phyloP scores from a whole-genome alignment of 495 filamentous ascomycete species.

The Pseudevernia furfuracea region DNA sequence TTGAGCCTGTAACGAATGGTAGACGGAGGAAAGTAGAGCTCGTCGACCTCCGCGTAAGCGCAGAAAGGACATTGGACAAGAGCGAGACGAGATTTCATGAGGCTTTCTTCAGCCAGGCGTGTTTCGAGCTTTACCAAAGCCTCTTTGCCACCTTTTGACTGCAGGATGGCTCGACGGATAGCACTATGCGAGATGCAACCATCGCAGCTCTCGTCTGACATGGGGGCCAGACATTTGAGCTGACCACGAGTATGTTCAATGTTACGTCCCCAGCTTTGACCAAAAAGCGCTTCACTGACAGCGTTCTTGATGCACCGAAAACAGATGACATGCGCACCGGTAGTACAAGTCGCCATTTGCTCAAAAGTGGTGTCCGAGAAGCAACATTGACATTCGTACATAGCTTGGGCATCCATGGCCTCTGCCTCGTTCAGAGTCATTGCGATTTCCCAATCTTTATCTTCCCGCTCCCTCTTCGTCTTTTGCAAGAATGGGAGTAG shows the following conservation, averaged over 20 bases:
- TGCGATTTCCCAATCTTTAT: constrained; percentile 56
- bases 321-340: constrained; percentile 73
- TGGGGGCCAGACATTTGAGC: constrained; percentile 72
- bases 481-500: constrained; percentile 55
- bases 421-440: constrained; percentile 63
- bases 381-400: constrained; percentile 90
- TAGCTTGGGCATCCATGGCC: constrained; percentile 58
- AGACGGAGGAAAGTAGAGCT: constrained; percentile 55
- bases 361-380: constrained; percentile 72
- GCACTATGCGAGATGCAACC: constrained; percentile 61
- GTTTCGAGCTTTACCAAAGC: constrained; percentile 66
- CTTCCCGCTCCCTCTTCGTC: constrained; percentile 49
- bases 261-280: constrained; percentile 81
- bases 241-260: constrained; percentile 62
- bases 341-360: constrained; percentile 66
- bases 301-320: constrained; percentile 73
- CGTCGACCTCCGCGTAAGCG: constrained; percentile 79
- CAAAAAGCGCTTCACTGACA: constrained; percentile 78
- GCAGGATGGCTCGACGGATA: constrained; percentile 61
- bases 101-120: constrained; percentile 60
- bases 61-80: constrained; percentile 86
- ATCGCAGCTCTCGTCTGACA: constrained; percentile 54
- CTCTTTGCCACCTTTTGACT: constrained; percentile 60
- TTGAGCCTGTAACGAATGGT: constrained; percentile 44
- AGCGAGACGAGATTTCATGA: constrained; percentile 63